Evolutionary conservation across 169 alveolate species (phyloP).

Genomic region (Plasmodium cynomolgi): DNA sequence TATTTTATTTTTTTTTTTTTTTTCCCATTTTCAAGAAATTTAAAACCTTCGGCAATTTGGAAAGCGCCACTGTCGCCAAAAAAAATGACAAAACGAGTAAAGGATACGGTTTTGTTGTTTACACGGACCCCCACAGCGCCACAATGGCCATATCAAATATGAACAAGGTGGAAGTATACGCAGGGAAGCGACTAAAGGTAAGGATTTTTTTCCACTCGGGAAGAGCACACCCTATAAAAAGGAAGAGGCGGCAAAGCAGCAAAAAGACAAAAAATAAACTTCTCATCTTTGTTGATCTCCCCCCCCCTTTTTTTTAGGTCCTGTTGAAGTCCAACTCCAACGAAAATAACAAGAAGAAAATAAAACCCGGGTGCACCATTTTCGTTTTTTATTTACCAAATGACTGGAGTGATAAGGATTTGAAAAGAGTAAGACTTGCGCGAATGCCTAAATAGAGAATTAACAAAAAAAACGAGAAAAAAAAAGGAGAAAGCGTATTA

Average conservation of each 20-base stretch:
- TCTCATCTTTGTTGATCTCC: not conserved
- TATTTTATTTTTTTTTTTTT: not conserved
- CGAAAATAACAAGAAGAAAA: slow-evolving; percentile 51
- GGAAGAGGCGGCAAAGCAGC: not conserved
- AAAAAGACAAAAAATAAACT: not conserved
- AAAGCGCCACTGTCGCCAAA: slow-evolving; percentile 71
- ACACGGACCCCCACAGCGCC: slow-evolving; percentile 90
- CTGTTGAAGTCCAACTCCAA: slow-evolving; percentile 55
- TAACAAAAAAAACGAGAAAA: not conserved
- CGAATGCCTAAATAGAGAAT: not conserved
- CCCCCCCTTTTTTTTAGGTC: slow-evolving; percentile 24
- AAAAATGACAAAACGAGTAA: slow-evolving; percentile 74
- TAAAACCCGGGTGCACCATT: slow-evolving; percentile 74
- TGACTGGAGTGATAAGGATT: slow-evolving; percentile 75
- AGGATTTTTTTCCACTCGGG: not conserved
- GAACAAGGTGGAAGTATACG: slow-evolving; percentile 77
- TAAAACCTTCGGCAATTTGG: slow-evolving; percentile 68
- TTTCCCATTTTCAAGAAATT: slow-evolving; percentile 23
- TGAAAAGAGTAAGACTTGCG: slow-evolving; percentile 43
- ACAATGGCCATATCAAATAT: slow-evolving; percentile 88
- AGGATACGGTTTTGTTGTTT: slow-evolving; percentile 93
- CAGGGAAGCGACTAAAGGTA: slow-evolving; percentile 72
- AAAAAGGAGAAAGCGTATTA: not conserved
- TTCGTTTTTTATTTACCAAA: slow-evolving; percentile 71
- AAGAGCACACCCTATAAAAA: not conserved